Evolutionary conservation across 257 asterid species (phyloP).

Genomic region (Oldenlandia corymbosa): DNA sequence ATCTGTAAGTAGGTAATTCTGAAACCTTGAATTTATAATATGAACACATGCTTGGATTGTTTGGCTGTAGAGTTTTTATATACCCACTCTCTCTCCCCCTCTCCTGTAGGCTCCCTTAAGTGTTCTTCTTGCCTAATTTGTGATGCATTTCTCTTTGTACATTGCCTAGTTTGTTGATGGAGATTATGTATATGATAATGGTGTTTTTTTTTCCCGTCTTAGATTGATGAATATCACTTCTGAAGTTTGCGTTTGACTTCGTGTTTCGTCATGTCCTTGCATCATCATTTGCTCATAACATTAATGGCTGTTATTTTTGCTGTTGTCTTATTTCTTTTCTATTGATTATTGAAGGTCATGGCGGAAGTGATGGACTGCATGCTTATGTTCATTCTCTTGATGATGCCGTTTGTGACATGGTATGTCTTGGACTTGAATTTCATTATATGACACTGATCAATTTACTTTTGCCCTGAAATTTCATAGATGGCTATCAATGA

Average conservation of each 20-base stretch:
- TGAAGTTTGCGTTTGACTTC: background rate
- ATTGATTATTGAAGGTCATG: constrained; percentile 56
- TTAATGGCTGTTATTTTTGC: background rate
- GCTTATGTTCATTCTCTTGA: constrained; percentile 86
- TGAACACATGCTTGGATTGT: background rate
- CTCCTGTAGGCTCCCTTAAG: no score
- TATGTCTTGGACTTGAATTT: constrained; percentile 18
- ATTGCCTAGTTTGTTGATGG: no score
- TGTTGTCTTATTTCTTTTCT: background rate
- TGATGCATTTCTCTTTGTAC: no score
- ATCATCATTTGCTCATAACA: no score
- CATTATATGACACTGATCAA: background rate
- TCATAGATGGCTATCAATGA: constrained; percentile 4
- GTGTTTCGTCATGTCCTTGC: no score
- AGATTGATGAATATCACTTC: background rate
- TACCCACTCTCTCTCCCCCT: background rate
- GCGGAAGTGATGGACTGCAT: constrained; percentile 93
- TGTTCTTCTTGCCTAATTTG: no score
- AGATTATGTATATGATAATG: no score
- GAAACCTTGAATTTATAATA: no score
- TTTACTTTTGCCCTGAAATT: background rate
- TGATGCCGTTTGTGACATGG: constrained; percentile 70
- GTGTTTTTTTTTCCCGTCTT: no score
- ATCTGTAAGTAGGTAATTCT: no score
- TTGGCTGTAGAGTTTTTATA: background rate